phyloP scores from a whole-genome alignment of 75 land plant genomes.

The Sequoia sempervirens region DNA sequence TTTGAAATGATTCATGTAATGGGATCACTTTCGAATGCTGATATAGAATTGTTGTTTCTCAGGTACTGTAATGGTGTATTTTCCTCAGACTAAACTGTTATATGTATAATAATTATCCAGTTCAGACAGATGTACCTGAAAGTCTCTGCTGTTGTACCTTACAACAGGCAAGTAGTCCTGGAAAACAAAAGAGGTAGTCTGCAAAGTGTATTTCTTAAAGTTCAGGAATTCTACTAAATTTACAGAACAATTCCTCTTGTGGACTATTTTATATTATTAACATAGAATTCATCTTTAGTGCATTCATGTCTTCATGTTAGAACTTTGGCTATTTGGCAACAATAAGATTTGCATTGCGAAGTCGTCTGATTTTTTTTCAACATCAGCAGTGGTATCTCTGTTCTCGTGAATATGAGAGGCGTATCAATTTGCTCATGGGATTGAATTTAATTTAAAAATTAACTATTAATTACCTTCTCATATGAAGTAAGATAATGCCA shows the following conservation, averaged over 20 bases:
- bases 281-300: neutral
- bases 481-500: neutral
- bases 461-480: neutral
- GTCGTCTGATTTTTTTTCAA: neutral
- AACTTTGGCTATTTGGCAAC: neutral
- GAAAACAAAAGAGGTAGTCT: neutral
- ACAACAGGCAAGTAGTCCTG: neutral
- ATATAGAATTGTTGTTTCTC: neutral
- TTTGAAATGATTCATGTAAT: neutral
- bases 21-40: neutral
- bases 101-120: neutral
- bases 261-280: neutral
- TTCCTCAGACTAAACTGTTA: constrained; percentile 8
- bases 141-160: too few relatives aligned
- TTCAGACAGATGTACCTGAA: neutral
- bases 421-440: neutral
- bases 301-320: neutral
- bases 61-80: constrained; percentile 12
- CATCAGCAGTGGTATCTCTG: neutral
- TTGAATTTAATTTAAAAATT: neutral
- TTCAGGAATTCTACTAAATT: neutral
- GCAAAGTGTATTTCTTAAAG: neutral
- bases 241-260: neutral
- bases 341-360: neutral
- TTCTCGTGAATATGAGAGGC: neutral